Percentiles rank a stretch among this genome's conserved stretches.
Evolutionary conservation across 169 alveolate species (phyloP).

Genomic region (Besnoitia besnoiti): DNA sequence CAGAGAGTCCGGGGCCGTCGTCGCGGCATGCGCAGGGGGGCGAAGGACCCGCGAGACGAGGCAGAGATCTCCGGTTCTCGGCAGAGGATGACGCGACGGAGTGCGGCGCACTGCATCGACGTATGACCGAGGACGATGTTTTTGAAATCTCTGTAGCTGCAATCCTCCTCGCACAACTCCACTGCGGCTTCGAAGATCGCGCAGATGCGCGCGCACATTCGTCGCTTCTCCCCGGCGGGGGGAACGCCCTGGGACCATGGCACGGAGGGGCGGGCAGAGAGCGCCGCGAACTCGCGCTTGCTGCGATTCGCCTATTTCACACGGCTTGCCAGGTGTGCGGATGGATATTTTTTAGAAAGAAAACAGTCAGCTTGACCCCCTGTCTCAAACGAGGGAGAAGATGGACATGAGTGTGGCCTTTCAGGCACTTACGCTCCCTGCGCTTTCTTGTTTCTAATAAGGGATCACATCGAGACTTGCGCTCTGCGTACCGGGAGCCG

Average conservation of each 20-base stretch:
- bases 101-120: background rate
- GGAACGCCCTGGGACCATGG: background rate
- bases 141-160: background rate
- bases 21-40: background rate
- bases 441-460: too few relatives aligned
- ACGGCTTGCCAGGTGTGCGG: conserved; percentile 32
- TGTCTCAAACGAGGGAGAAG: background rate
- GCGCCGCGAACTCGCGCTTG: background rate
- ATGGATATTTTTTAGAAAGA: too few relatives aligned
- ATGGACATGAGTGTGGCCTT: background rate
- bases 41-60: background rate
- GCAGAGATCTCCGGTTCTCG: background rate
- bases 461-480: too few relatives aligned
- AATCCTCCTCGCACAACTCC: background rate
- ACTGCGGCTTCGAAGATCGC: background rate
- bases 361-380: too few relatives aligned
- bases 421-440: too few relatives aligned
- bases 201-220: background rate
- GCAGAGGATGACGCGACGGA: background rate
- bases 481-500: too few relatives aligned
- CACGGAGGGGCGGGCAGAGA: background rate
- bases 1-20: background rate
- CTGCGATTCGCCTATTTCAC: background rate
- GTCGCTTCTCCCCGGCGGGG: background rate
- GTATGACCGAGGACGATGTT: background rate